Evolutionary conservation across 202 grass and related monocot species (phyloP), one percentile per base, ranked within the genome.

Genomic region (Setaria viridis): DNA sequence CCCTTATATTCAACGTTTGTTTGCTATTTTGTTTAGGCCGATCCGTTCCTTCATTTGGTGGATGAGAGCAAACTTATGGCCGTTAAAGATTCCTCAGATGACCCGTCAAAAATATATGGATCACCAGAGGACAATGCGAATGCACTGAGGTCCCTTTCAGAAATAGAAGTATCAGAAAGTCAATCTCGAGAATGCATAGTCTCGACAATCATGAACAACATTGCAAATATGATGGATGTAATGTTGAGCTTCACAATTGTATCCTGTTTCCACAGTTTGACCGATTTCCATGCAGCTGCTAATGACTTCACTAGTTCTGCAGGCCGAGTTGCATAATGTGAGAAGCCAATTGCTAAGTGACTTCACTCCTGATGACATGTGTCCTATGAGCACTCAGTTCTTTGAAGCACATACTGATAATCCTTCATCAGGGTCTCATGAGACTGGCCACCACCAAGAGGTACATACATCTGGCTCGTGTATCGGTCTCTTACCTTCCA

Each of bases 131-230:
- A 99, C 47, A 93, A 93, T 87, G 68, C 57, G 73, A 90, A 87
- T 72, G 92, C 97, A 8, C 45, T 94, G 72, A 87, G 87, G 76
- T 93, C 88, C 82, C 88, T 99, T 88, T 89, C 89, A 78, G 85
- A 88, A 76, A 90, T 99, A 91, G 83, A 94, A 88, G 74, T 99
- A 65, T 86, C 90, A 67, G 94, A 94, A 88, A 97, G 87, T 78
- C 94, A 99, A 78, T 97, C 94, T 79, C 91, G 90, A 74, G 92
- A 99, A 77, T 92, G 90, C 82, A 99, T 99, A 70, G 88, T 92
- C 75, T 94, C 94, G 65, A 88, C 91, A 62, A 94, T 99, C 86
- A 86, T 97, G 87, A 99, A 94, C 76, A 91, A 53, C 85, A 88
- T 93, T 72, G 79, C 79, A 76, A 90, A 91, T 90, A 82, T 97